Evolutionary conservation across 768 basidiomycete species (phyloP).

Genomic region (Serendipita vermifera): DNA sequence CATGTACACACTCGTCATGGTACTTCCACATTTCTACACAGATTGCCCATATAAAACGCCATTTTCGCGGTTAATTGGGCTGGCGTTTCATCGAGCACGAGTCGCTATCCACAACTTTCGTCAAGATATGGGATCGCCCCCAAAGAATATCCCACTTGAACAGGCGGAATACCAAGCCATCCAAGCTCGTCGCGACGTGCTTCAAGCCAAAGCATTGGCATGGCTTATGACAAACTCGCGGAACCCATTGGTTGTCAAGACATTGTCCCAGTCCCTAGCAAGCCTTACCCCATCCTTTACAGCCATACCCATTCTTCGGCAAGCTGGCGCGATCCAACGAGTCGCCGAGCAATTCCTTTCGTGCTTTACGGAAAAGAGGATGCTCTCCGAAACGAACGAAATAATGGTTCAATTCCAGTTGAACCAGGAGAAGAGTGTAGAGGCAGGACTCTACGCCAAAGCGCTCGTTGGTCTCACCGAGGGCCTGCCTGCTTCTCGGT

Average conservation of each 20-base stretch:
- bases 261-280: neutral
- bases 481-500: conserved; percentile 4
- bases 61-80: neutral
- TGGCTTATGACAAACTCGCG: conserved; percentile 6
- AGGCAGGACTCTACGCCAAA: neutral
- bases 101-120: neutral
- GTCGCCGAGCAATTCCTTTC: conserved; percentile 1
- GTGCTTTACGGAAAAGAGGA: neutral
- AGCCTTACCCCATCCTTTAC: neutral
- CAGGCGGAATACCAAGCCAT: conserved; percentile 7
- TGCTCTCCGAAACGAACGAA: neutral
- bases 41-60: conserved; percentile 6
- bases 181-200: neutral
- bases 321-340: conserved; percentile 3
- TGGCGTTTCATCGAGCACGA: neutral
- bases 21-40: conserved; percentile 7
- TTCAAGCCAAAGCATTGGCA: conserved; percentile 7
- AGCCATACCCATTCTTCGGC: neutral
- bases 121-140: neutral
- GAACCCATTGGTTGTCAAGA: neutral
- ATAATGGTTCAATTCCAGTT: neutral
- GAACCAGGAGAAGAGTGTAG: conserved; percentile 3
- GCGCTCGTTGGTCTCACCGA: neutral
- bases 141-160: neutral
- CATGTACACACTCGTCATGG: neutral